Conservation (phyloP, 2,329 filamentous ascomycete genomes). For the Fusarium incarnatum region DNA sequence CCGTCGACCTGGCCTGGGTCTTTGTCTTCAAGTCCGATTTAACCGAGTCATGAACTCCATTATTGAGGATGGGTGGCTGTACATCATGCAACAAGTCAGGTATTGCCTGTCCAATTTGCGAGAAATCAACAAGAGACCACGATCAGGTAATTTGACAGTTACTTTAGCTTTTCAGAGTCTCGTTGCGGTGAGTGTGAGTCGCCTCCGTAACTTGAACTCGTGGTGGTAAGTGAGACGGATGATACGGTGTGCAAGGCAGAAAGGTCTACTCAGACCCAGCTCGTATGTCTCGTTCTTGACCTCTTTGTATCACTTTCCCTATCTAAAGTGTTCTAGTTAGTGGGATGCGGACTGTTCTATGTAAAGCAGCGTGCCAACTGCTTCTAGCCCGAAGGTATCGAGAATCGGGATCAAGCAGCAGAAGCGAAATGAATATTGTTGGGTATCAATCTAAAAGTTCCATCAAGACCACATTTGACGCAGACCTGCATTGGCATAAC, state of each 20-base stretch:
- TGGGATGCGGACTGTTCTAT: neutral
- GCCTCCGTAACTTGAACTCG: neutral
- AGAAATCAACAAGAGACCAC: neutral
- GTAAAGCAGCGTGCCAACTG: neutral
- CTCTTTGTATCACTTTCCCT: neutral
- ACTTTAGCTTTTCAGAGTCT: neutral
- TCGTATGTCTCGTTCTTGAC: neutral
- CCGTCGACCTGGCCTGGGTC: neutral
- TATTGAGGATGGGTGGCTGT: neutral
- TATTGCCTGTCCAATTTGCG: neutral
- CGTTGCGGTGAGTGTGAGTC: neutral
- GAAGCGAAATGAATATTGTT: neutral
- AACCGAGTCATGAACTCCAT: neutral
- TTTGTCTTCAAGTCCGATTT: neutral
- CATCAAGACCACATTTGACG: neutral
- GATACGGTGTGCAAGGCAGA: neutral
- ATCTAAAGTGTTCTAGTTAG: too few relatives aligned
- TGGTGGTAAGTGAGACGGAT: neutral
- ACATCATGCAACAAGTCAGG: neutral
- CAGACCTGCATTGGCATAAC: neutral
- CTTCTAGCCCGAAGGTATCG: neutral
- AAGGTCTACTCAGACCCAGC: neutral
- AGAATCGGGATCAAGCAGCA: neutral
- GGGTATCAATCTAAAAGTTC: neutral
- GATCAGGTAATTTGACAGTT: neutral